phyloP scores from a whole-genome alignment of 108 stramenopile genomes.

The Fistulifera solaris region DNA sequence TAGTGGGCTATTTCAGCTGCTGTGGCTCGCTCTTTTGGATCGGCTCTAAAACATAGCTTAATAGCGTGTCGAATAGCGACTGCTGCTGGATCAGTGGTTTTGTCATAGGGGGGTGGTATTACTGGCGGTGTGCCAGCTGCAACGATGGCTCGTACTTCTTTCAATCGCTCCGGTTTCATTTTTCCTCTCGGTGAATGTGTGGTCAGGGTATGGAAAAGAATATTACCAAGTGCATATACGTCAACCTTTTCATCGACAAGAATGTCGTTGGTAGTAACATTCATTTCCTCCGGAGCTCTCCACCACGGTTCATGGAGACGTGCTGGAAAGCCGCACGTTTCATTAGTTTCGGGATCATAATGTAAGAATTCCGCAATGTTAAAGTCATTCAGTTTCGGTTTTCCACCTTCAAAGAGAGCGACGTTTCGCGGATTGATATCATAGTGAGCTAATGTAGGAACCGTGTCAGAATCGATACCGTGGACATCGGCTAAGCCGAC shows the following conservation, averaged over 20 bases:
- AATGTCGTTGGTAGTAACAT: conserved; percentile 12
- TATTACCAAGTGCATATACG: conserved; percentile 68
- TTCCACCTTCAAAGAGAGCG: conserved; percentile 55
- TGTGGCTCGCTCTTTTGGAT: conserved; percentile 57
- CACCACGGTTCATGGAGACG: conserved; percentile 76
- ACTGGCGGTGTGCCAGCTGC: conserved; percentile 41
- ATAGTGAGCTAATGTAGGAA: conserved; percentile 61
- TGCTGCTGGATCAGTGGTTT: conserved; percentile 36
- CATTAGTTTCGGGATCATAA: conserved; percentile 20
- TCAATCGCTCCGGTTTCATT: conserved; percentile 58
- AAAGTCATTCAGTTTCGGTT: conserved; percentile 80
- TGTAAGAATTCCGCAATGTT: conserved; percentile 78
- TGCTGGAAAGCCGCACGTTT: conserved; percentile 58
- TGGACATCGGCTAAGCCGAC: conserved; percentile 72
- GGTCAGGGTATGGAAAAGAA: conserved; percentile 61
- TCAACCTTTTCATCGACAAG: conserved; percentile 67
- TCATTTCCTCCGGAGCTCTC: conserved; percentile 80
- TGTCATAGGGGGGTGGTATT: conserved; percentile 28
- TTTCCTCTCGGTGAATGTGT: conserved; percentile 73
- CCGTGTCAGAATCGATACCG: conserved; percentile 26
- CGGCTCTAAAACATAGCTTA: conserved; percentile 42
- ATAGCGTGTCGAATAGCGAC: conserved; percentile 58
- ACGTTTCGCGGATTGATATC: conserved; percentile 71
- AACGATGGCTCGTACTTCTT: conserved; percentile 45
- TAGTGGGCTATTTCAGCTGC: conserved; percentile 54